Evolutionary conservation across 2,329 filamentous ascomycete species (phyloP), one percentile per base, ranked within the genome.

Genomic region (Alternaria consortialis): DNA sequence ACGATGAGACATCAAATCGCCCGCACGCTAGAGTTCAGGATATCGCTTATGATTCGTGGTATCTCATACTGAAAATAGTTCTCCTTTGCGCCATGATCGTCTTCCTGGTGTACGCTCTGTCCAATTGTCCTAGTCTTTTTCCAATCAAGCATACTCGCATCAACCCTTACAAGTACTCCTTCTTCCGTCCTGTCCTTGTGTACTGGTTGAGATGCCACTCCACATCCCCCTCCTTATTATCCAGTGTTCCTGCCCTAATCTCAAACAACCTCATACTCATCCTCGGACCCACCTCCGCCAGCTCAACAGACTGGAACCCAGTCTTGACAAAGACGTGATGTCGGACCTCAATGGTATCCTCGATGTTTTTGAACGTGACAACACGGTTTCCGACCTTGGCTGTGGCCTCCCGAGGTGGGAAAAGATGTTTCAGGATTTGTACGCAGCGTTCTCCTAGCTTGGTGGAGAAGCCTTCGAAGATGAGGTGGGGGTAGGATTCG

Each of bases 261-360:
- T 98, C 93, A 75, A 98, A 99, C 54, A 93, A 83, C 68, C 93
- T 86, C 93, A 98, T 95, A n/a, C 93, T 97, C 92, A 98, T 97
- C 58, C 95, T 86, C 1, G 95, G 95, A 0, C 94, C 75, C 2
- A 77, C 75, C 53, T 77, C 74, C 0, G 76, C 74, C 8, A 77
- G 62, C 60, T 78, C 75, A 3, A 98, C 92, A 60, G 90, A 92
- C 74, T 97, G 90, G 75, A 94, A 95, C 1, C 92, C 91, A 0
- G 95, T 98, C 77, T 92, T 90, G 17, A 99, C 94, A 75, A 97
- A 99, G 2, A 99, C 94, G 77, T 93, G 91, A 77, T 97, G 93
- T 4, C 95, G 87, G 46, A 99, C 91, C 80, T 99, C 94, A 53
- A 98, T 96, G 62, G 84, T 87, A 68, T 90, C 88, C 67, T 97